Base-by-base conservation (phyloP, 2,329 filamentous ascomycete species). In the Salinomyces thailandicus region DNA sequence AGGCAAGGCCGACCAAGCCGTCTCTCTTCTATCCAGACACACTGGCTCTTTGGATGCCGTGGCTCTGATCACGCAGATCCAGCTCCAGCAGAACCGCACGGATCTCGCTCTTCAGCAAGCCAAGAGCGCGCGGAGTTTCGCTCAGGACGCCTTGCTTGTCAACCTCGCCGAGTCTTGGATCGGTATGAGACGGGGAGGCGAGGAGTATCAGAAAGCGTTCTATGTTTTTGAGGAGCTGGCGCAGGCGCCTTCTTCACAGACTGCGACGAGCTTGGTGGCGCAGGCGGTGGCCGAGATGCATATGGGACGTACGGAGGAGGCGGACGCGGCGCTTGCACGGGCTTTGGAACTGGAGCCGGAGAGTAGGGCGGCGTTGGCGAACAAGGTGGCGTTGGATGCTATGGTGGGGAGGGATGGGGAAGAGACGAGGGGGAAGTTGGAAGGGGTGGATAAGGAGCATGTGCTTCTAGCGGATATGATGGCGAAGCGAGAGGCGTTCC, bases 191-290 rank as follows among this genome's bases (percentile, higher is more conserved):
- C 69, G 89, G 81, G 89, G 91, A 55, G 89, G 89, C 55, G 87
- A 87, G 49, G 86, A 94, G 51, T 96, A 96, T 63, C 91, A 96
- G 57, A 84, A 91, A 56, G 81, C 89, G 13, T 96, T 93, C 64
- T 96, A 98, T 69, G 89, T 96, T 43, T 96, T 85, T 55, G 89
- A 96, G 63, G 91, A 98, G 62, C 75, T 96, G 33, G 89, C 91
- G 4, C 85, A 93, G 57, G 80, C 84, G 18, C 81, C 86, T 2
- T 78, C 83, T 19, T 86, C 84, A 13, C 79, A 85, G 33, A 84
- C 84, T 12, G 71, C 79, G 35, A 71, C 79, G 48, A 81, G 77
- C 13, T 73, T 95, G 37, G 77, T 94, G 42, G 80, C 85, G 14
- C 91, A 96, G 65, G 89, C 87, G 17, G 77, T 96, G 17, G 81